Conservation (phyloP, 2,329 filamentous ascomycete genomes). For the Fusarium foetens region DNA sequence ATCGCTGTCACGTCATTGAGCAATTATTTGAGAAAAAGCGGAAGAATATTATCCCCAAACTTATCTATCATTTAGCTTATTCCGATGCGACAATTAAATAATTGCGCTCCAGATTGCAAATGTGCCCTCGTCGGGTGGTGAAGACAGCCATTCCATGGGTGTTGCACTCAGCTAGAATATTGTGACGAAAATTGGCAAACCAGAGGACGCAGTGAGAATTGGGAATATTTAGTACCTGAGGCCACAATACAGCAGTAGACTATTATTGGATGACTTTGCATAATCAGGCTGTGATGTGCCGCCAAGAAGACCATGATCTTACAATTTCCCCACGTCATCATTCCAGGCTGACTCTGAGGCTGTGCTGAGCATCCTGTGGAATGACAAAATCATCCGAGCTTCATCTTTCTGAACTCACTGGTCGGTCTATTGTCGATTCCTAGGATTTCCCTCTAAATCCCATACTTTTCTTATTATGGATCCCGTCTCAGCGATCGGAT, state of each 20-base stretch:
- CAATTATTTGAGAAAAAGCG: neutral
- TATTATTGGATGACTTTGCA: neutral
- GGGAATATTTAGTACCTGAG: neutral
- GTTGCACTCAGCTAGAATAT: neutral
- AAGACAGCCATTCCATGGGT: fast-evolving
- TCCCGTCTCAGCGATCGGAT: neutral
- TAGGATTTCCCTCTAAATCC: fast-evolving
- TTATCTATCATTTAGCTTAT: fast-evolving
- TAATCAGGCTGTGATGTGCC: neutral
- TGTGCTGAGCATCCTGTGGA: neutral
- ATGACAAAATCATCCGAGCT: fast-evolving
- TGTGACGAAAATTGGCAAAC: neutral
- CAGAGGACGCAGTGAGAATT: neutral
- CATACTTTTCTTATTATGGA: neutral
- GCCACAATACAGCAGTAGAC: neutral
- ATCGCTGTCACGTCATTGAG: neutral
- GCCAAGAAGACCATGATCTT: neutral
- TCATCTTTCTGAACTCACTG: neutral
- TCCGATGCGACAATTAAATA: neutral
- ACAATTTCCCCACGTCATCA: neutral
- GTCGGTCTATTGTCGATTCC: neutral
- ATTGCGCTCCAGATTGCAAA: neutral
- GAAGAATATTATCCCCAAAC: neutral
- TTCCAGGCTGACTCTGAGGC: neutral
- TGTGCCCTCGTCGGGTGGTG: neutral